A percentile compares a stretch with the other conserved stretches of the same genome.
phyloP scores from a whole-genome alignment of 495 filamentous ascomycete genomes.

The Trichoderma gamsii region DNA sequence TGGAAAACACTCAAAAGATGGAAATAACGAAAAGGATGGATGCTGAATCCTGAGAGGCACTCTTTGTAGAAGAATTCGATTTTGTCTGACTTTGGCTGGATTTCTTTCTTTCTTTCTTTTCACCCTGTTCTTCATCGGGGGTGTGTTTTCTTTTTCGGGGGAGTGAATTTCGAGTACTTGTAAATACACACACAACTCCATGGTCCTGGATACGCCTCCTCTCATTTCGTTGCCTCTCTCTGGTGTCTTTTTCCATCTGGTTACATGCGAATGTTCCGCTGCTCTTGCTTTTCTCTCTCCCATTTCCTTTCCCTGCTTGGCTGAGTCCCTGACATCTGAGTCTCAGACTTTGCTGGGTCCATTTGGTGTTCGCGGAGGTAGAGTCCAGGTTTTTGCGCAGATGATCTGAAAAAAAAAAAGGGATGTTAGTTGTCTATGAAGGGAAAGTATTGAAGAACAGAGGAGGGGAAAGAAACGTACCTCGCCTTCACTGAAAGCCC shows the following conservation, averaged over 20 bases:
- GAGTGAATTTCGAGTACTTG: not conserved
- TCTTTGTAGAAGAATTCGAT: conserved; percentile 7
- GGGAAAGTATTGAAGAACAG: not conserved
- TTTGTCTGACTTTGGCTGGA: not conserved
- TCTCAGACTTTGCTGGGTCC: not conserved
- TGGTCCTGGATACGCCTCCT: not conserved
- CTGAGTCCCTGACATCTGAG: not conserved
- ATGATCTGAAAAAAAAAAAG: conserved; percentile 32
- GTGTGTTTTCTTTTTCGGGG: not conserved
- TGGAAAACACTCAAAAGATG: not conserved
- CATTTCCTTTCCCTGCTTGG: too few species aligned
- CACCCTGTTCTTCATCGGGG: not conserved
- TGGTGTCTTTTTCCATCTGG: not conserved
- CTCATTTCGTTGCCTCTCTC: not conserved
- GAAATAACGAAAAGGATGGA: not conserved
- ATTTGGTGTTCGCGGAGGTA: conserved; percentile 33
- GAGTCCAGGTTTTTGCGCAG: conserved; percentile 47
- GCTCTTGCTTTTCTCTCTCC: not conserved
- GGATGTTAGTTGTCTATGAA: too few species aligned
- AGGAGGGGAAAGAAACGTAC: conserved; percentile 44
- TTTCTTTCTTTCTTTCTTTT: not conserved
- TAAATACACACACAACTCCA: not conserved
- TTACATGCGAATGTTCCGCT: not conserved
- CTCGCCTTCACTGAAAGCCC: conserved; percentile 97
- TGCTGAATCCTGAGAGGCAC: not conserved